Evolutionary conservation across 2,329 filamentous ascomycete genomes (phyloP), one percentile per base, ranked within the genome.

Genomic region (Calonectria leucothoes): DNA sequence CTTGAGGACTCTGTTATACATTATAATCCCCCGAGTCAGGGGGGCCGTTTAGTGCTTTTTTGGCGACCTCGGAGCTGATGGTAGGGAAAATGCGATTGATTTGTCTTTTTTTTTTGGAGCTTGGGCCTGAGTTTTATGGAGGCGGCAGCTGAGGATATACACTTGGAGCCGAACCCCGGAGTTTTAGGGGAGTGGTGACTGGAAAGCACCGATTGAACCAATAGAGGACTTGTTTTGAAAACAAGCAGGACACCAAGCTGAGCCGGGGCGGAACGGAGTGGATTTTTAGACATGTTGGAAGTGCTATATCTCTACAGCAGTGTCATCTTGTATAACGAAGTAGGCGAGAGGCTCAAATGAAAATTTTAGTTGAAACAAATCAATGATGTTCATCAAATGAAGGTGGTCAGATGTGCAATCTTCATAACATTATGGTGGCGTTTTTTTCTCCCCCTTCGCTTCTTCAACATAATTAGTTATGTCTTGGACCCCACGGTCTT

Each of bases 71-170:
- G 78, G 78, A 73, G 75, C 71, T 76, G 69, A 68, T 67, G 64
- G 64, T 70, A 70, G 71, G 55, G 59, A 80, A 80, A 80, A 77
- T 70, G 70, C 68, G 66, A 74, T 80, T 80, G 77, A 77, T 79
- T 80, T 80, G 75, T 73, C 78, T 79, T 80, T 45, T 72, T 75
- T 80, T 79, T 80, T 42, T 72, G 76, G 73, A 73, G 72, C 76
- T 75, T 78, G 74, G 75, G 70, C 66, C 59, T 72, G 70, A 65
- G 39, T 69, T 71, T 68, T 66, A 37, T 66, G 51, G 39, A 45
- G 49, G 45, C 45, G 33, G 64, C 37, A 49, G 68, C 67, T 73
- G 71, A 52, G 64, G 64, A 71, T 63, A 71, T 66, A 73, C 63
- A 73, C 71, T 59, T 59, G 71, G 61, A 68, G 64, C 42, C 49